Conservation (phyloP, 2,329 filamentous ascomycete species). For the Trichoderma atrobrunneum region DNA sequence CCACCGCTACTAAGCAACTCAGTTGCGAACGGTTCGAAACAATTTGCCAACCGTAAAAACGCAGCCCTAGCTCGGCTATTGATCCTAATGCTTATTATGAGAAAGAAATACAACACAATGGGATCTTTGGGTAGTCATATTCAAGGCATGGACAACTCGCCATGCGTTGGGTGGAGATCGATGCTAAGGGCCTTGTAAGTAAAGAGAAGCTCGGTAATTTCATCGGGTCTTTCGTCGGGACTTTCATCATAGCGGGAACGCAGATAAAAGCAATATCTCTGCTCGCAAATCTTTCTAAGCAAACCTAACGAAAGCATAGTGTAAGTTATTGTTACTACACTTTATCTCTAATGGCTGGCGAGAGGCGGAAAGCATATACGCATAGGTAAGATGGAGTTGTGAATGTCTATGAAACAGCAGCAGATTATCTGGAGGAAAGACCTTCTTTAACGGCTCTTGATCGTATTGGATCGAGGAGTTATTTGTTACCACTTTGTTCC, state of each 20-base stretch:
- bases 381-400: neutral
- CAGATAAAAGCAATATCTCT: neutral
- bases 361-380: neutral
- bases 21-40: neutral
- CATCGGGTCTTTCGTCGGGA: neutral
- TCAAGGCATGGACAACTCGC: neutral
- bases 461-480: neutral
- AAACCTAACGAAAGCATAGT: neutral
- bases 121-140: neutral
- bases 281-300: neutral
- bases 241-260: neutral
- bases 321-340: neutral
- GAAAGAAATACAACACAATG: neutral
- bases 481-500: neutral
- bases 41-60: neutral
- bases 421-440: neutral
- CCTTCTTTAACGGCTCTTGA: neutral
- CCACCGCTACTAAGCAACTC: neutral
- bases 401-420: neutral
- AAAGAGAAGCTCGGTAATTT: neutral
- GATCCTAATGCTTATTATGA: neutral
- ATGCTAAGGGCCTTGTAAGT: neutral
- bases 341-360: neutral
- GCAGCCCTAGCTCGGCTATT: neutral
- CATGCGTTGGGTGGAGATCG: neutral